Conservation (phyloP, 208 protist genomes). For the Angomonas ambiguus region DNA sequence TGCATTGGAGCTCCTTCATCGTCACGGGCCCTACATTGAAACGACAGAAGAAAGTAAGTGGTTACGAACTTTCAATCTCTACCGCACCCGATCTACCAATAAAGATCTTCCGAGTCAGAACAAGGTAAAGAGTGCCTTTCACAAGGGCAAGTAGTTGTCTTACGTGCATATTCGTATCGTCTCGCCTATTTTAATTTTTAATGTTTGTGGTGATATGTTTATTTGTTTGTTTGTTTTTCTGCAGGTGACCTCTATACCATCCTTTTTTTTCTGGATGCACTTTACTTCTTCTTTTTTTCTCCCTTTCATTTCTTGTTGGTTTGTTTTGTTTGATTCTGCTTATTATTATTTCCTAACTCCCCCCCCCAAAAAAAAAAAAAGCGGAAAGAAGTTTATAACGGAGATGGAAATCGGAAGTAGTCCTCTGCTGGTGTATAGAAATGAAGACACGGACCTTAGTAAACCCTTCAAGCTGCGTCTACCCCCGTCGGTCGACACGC, state of each 20-base stretch:
- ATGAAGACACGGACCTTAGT: slow-evolving; percentile 52
- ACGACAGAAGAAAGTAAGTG: slow-evolving; percentile 26
- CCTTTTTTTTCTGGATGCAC: too few species aligned
- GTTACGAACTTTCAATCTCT: slow-evolving; percentile 42
- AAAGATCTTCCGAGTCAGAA: slow-evolving; percentile 38
- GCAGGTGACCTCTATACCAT: background rate
- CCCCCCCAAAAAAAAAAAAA: slow-evolving; percentile 5
- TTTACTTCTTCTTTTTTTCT: slow-evolving; percentile 19
- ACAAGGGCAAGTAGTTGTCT: background rate
- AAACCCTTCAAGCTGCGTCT: slow-evolving; percentile 29
- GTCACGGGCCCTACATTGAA: slow-evolving; percentile 57
- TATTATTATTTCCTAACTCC: too few species aligned
- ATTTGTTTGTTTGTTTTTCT: slow-evolving; percentile 6
- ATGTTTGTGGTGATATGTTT: background rate
- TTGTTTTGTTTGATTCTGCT: background rate
- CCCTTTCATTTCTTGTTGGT: slow-evolving; percentile 13
- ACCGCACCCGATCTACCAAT: background rate
- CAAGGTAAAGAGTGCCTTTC: slow-evolving; percentile 53
- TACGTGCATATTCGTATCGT: too few species aligned
- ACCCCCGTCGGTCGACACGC: slow-evolving; percentile 44
- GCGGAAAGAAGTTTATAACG: background rate
- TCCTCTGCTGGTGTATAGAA: slow-evolving; percentile 43
- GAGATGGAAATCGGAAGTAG: background rate
- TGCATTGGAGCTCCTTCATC: slow-evolving; percentile 44
- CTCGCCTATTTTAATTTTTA: too few species aligned